Evolutionary conservation across 1,139 yeast species (phyloP).

Genomic region (Zygosaccharomyces pseudobailii): DNA sequence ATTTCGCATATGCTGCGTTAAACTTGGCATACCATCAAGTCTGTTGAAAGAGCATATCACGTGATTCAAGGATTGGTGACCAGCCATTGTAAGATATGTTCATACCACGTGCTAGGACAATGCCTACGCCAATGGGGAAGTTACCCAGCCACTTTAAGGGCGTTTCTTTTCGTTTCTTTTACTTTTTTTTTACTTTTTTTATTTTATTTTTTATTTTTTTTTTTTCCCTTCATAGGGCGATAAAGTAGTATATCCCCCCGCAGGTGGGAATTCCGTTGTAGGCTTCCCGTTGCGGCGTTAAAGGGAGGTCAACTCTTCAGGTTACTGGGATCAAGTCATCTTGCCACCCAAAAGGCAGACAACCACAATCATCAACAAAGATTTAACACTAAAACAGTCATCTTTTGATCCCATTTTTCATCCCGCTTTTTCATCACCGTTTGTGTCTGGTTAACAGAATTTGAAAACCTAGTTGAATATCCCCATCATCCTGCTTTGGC

Average conservation of each 20-base stretch:
- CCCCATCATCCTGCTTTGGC: background rate
- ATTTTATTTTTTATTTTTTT: background rate
- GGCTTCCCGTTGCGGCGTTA: background rate
- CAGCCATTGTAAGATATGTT: too few species aligned
- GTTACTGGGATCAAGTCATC: slow-evolving; percentile 2
- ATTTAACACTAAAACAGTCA: background rate
- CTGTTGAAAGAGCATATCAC: too few species aligned
- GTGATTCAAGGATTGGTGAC: too few species aligned
- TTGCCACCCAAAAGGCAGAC: slow-evolving; percentile 1
- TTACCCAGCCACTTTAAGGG: background rate
- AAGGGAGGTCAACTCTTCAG: background rate
- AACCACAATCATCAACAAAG: background rate
- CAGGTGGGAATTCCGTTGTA: background rate
- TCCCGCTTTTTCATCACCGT: background rate
- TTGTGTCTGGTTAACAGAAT: background rate
- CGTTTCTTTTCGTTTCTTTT: background rate
- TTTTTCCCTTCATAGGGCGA: background rate
- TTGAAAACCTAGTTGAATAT: background rate
- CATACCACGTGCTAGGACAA: too few species aligned
- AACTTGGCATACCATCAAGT: too few species aligned
- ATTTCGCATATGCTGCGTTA: too few species aligned
- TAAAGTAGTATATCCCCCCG: background rate
- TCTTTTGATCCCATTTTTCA: background rate
- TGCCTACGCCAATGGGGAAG: background rate
- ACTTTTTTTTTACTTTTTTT: background rate